Evolutionary conservation across 345 rosid genomes (phyloP).

Genomic region (Pugionium dolabratum): DNA sequence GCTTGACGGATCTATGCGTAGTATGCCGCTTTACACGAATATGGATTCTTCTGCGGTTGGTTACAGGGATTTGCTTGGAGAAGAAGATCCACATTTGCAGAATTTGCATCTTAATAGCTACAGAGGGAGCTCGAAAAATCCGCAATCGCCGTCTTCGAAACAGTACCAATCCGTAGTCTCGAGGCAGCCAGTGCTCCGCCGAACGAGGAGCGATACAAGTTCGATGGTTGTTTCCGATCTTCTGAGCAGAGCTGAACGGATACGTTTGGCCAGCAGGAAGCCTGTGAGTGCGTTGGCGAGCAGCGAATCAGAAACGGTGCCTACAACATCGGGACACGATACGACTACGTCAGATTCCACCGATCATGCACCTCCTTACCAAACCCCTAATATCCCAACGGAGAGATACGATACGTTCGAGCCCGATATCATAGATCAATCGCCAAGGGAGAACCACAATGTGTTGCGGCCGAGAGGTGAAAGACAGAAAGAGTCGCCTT

Average conservation of each 20-base stretch:
- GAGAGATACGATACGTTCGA: constrained; percentile 25
- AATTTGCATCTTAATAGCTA: constrained; percentile 33
- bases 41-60: constrained; percentile 76
- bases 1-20: constrained; percentile 83
- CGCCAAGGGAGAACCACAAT: background rate
- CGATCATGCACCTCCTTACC: constrained; percentile 16
- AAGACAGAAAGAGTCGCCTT: constrained; percentile 27
- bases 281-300: constrained; percentile 32
- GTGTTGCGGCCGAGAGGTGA: background rate
- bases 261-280: constrained; percentile 30
- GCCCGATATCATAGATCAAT: constrained; percentile 14
- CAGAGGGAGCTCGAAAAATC: constrained; percentile 36
- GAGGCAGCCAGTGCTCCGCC: constrained; percentile 61
- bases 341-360: constrained; percentile 19
- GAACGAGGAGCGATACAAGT: constrained; percentile 77
- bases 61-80: constrained; percentile 75
- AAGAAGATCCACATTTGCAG: constrained; percentile 47
- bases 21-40: constrained; percentile 78
- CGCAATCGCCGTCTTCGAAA: constrained; percentile 33
- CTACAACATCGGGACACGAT: constrained; percentile 37
- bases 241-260: constrained; percentile 29
- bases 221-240: constrained; percentile 49
- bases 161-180: constrained; percentile 33
- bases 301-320: constrained; percentile 28
- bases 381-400: constrained; percentile 25